These are phyloP conservation scores for Leccinum truebloodii DNA, from an alignment of 768 basidiomycete species.

Conservation along the genomic window DNA sequence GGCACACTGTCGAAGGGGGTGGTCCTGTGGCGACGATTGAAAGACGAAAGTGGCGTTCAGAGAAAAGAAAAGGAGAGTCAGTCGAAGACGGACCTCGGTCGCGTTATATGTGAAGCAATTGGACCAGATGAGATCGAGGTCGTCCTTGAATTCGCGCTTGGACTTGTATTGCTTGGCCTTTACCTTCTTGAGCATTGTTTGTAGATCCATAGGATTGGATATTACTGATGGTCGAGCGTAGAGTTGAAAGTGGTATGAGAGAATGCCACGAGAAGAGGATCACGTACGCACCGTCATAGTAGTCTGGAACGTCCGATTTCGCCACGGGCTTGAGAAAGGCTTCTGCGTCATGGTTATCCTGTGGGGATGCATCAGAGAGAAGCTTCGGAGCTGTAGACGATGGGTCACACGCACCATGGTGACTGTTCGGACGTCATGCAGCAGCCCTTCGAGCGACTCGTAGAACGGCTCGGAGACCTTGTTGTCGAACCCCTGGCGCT, in stretches of 20 bases:
- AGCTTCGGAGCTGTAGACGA: constrained; percentile 24
- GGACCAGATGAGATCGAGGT: constrained; percentile 95
- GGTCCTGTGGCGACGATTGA: constrained; percentile 53
- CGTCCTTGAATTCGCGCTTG: constrained; percentile 90
- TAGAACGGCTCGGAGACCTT: constrained; percentile 89
- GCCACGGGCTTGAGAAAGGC: constrained; percentile 94
- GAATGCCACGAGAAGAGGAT: background rate
- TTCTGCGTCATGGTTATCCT: constrained; percentile 89
- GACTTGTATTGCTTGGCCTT: constrained; percentile 91
- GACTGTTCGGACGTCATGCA: constrained; percentile 80
- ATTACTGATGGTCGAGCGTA: constrained; percentile 63
- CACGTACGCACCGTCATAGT: constrained; percentile 74
- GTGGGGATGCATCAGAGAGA: constrained; percentile 28
- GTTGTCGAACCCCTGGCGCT: constrained; percentile 54
- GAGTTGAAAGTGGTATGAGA: constrained; percentile 4
- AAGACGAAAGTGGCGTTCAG: background rate
- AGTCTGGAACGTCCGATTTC: constrained; percentile 88
- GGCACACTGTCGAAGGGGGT: constrained; percentile 84
- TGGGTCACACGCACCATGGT: constrained; percentile 52
- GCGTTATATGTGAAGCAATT: constrained; percentile 95
- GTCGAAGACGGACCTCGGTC: constrained; percentile 66
- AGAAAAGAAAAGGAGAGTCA: background rate
- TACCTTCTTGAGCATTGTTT: constrained; percentile 90
- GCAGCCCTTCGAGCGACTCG: constrained; percentile 87
- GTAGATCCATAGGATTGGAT: constrained; percentile 92